Conservation (phyloP, 495 filamentous ascomycete genomes). For the Aspergillus conjunctus region DNA sequence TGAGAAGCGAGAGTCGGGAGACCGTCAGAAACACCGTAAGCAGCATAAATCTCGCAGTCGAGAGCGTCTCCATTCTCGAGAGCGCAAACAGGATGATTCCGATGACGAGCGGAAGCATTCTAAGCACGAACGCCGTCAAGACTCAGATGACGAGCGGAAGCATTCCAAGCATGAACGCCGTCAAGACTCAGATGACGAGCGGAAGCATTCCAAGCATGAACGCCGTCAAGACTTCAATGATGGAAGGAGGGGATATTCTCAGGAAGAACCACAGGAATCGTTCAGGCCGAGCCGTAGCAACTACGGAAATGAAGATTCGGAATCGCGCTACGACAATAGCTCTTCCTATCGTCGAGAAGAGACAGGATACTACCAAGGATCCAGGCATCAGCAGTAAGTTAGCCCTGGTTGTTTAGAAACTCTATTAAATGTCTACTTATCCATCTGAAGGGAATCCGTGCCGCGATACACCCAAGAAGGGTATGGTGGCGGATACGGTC, state of each 20-base stretch:
- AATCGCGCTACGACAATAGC: slow-evolving; percentile 13
- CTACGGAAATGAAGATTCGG: slow-evolving; percentile 15
- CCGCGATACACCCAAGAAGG: slow-evolving; percentile 8
- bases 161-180: neutral
- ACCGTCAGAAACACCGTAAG: slow-evolving; percentile 2
- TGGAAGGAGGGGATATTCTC: slow-evolving; percentile 1
- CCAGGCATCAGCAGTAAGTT: slow-evolving; percentile 19
- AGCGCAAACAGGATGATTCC: slow-evolving; percentile 5
- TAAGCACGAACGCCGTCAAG: slow-evolving; percentile 3
- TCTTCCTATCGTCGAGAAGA: slow-evolving; percentile 10
- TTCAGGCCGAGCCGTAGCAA: slow-evolving; percentile 25
- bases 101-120: slow-evolving; percentile 1
- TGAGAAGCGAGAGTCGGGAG: neutral
- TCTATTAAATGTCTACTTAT: slow-evolving; percentile 8
- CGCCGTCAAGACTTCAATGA: slow-evolving; percentile 11
- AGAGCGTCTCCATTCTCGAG: slow-evolving; percentile 4
- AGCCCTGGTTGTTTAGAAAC: neutral
- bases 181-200: slow-evolving; percentile 8
- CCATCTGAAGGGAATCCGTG: slow-evolving; percentile 6
- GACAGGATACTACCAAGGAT: slow-evolving; percentile 5
- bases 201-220: neutral
- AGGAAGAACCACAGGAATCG: slow-evolving; percentile 10
- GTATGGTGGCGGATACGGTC: slow-evolving; percentile 1
- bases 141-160: slow-evolving; percentile 4
- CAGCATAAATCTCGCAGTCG: slow-evolving; percentile 1